Conservation (phyloP, 768 basidiomycete species). For the Hysterangium stoloniferum region DNA sequence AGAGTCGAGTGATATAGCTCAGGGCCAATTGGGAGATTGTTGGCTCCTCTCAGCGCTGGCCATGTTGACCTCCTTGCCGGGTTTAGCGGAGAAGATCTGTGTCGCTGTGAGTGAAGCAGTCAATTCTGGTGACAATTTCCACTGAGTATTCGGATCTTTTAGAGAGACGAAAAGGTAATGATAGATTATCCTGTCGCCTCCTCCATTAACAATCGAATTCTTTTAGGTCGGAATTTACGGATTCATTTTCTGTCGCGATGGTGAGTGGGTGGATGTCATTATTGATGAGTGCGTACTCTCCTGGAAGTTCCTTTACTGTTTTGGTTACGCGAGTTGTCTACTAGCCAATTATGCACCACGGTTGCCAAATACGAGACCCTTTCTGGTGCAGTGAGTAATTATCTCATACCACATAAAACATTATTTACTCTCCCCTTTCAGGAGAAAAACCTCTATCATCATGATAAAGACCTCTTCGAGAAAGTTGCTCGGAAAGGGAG, state of each 20-base stretch:
- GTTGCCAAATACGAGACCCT: constrained; percentile 49
- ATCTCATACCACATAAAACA: background rate
- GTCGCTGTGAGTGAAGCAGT: constrained; percentile 30
- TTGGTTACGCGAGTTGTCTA: background rate
- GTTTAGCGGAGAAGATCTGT: constrained; percentile 44
- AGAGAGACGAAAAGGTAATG: constrained; percentile 35
- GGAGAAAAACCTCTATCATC: constrained; percentile 38
- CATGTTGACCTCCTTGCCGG: constrained; percentile 35
- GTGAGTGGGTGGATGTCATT: constrained; percentile 43
- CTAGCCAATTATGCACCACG: constrained; percentile 39
- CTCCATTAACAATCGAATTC: background rate
- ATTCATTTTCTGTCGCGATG: constrained; percentile 49
- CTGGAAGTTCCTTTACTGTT: background rate
- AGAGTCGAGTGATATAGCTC: constrained; percentile 37
- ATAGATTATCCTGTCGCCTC: background rate
- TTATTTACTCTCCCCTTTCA: background rate
- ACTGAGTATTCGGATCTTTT: background rate
- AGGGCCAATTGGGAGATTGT: constrained; percentile 43
- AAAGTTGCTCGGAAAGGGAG: constrained; percentile 36
- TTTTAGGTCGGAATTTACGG: constrained; percentile 45
- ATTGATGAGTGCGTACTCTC: constrained; percentile 43
- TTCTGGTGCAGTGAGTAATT: constrained; percentile 3
- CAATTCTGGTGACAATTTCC: background rate
- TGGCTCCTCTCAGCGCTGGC: constrained; percentile 48
- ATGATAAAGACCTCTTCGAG: constrained; percentile 41